Conservation (phyloP, 305 asterid species). For the Lippia alba region DNA sequence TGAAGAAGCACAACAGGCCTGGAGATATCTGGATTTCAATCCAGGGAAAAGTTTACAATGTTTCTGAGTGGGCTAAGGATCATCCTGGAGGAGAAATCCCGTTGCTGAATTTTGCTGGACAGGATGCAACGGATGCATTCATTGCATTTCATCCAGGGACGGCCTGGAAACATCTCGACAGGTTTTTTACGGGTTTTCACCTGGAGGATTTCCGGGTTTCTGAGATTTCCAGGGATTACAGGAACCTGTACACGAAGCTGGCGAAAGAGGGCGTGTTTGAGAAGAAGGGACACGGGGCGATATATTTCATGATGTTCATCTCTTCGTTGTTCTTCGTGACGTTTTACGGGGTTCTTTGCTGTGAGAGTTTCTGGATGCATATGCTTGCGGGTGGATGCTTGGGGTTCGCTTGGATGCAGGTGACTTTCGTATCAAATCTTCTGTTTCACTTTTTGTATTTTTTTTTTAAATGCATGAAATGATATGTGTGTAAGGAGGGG, state of each 20-base stretch:
- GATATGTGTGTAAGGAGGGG: too few relatives aligned
- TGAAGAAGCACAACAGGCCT: constrained; percentile 44
- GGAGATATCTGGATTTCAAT: constrained; percentile 50
- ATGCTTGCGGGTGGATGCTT: constrained; percentile 46
- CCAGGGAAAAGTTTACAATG: constrained; percentile 54
- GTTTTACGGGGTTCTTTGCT: constrained; percentile 43
- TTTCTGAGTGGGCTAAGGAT: constrained; percentile 46
- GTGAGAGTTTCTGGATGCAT: constrained; percentile 40
- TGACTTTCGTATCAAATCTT: too few relatives aligned
- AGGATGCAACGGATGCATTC: constrained; percentile 57
- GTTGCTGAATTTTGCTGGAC: constrained; percentile 43
- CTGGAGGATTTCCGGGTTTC: constrained; percentile 49
- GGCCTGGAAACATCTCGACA: constrained; percentile 49
- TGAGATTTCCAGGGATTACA: constrained; percentile 51
- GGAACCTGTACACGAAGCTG: constrained; percentile 36
- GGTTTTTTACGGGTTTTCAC: constrained; percentile 42
- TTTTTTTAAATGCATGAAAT: not conserved
- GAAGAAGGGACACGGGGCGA: constrained; percentile 50
- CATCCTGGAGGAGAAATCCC: constrained; percentile 56
- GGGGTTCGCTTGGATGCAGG: constrained; percentile 57
- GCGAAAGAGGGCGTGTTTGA: constrained; percentile 45
- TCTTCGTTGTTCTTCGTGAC: constrained; percentile 32
- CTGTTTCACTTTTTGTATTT: not conserved
- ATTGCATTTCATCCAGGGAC: constrained; percentile 53
- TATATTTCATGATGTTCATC: constrained; percentile 38